phyloP scores from a whole-genome alignment of 2,329 filamentous ascomycete genomes.

The Exophiala calicioides region DNA sequence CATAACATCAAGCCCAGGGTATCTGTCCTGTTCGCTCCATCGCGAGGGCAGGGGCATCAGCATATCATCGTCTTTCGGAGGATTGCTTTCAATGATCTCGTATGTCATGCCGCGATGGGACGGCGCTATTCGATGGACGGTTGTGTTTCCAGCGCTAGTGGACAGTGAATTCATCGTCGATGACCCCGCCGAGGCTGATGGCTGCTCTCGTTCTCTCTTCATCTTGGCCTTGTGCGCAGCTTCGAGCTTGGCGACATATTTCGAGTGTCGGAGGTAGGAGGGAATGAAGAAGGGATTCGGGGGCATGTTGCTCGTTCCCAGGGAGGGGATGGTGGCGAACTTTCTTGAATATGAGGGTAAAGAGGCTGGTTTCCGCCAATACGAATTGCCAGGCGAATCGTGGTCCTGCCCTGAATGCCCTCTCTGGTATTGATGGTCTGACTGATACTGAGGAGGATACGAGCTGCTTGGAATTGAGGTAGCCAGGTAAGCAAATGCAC shows the following conservation, averaged over 20 bases:
- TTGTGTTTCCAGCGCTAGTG: conserved; percentile 51
- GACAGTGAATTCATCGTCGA: conserved; percentile 52
- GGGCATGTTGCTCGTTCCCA: conserved; percentile 30
- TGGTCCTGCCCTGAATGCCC: conserved; percentile 46
- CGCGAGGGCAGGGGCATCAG: conserved; percentile 72
- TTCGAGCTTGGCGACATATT: conserved; percentile 74
- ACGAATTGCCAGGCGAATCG: conserved; percentile 49
- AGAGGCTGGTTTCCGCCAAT: conserved; percentile 45
- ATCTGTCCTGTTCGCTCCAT: conserved; percentile 82
- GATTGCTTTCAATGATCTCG: conserved; percentile 77
- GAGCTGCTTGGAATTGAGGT: conserved; percentile 37
- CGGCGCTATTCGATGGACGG: conserved; percentile 60
- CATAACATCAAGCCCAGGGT: conserved; percentile 70
- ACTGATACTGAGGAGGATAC: conserved; percentile 39
- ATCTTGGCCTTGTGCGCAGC: conserved; percentile 66
- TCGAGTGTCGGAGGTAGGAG: conserved; percentile 76
- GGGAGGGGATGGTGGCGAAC: conserved; percentile 40
- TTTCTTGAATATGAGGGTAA: conserved; percentile 52
- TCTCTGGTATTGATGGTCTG: conserved; percentile 37
- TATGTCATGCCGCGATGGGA: conserved; percentile 77
- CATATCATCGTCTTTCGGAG: conserved; percentile 61
- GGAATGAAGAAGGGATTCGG: conserved; percentile 71
- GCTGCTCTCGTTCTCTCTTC: conserved; percentile 52
- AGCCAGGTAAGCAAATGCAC: conserved; percentile 36
- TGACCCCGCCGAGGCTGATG: conserved; percentile 44